Percentiles rank a stretch among this genome's conserved stretches.
These are phyloP conservation scores for Ogataea sp. DNA, from an alignment of 805 yeast species.

Conservation along the genomic window DNA sequence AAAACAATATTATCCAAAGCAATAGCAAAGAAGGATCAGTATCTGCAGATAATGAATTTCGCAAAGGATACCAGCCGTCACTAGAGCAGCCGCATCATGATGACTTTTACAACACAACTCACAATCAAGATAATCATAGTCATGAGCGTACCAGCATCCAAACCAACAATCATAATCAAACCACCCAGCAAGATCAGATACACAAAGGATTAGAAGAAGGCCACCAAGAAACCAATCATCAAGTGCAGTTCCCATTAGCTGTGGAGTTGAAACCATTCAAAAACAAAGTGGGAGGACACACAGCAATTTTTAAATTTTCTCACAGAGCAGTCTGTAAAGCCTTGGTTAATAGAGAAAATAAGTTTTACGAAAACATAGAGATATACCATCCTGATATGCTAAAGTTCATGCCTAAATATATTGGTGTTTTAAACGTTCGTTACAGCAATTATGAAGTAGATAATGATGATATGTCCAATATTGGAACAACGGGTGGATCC, in stretches of 20 bases:
- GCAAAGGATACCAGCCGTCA: too few species aligned
- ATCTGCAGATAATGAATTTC: too few species aligned
- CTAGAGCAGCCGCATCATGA: too few species aligned
- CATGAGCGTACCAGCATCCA: background rate
- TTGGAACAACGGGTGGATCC: conserved; percentile 2
- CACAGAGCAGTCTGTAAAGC: conserved; percentile 92
- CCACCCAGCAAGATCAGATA: background rate
- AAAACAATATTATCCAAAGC: background rate
- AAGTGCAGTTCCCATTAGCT: conserved; percentile 51
- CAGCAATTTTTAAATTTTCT: conserved; percentile 90
- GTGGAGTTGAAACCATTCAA: conserved; percentile 88
- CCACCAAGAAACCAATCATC: too few species aligned
- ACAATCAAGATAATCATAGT: background rate
- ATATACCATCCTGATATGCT: conserved; percentile 65
- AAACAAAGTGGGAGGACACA: conserved; percentile 96
- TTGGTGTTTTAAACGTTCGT: conserved; percentile 90
- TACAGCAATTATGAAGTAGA: conserved; percentile 38
- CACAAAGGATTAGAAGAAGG: conserved; percentile 17
- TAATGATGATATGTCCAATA: conserved; percentile 6
- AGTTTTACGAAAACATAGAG: conserved; percentile 89
- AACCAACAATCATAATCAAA: background rate
- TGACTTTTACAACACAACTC: background rate
- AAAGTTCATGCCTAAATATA: conserved; percentile 85
- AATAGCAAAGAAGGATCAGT: too few species aligned
- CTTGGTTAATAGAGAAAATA: conserved; percentile 79